Base-by-base conservation (phyloP, 2,329 filamentous ascomycete species). In the Gaeumannomyces sp. region DNA sequence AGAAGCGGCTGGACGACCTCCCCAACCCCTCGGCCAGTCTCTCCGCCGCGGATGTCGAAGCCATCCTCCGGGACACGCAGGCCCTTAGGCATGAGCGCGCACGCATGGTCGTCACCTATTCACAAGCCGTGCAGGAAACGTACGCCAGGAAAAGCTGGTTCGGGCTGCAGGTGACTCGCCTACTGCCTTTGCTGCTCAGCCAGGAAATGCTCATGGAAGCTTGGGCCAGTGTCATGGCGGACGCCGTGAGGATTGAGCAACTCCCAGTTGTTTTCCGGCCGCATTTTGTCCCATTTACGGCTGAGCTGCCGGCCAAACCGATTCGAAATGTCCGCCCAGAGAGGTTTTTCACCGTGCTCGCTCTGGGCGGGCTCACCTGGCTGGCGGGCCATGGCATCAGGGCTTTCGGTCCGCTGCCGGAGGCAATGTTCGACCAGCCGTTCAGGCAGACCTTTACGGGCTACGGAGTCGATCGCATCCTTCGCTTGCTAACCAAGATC, bases 281-380 rank as follows among this genome's bases (percentile, higher is more conserved):
- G 22, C 63, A 27, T 3, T 61, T 65, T 22, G 45, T 65, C 14
- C 67, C 67, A 14, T 68, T 64, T 60, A 66, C 63, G 56, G 64
- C 66, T 33, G 67, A 68, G 64, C 67, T 68, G 27, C 64, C 66
- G 38, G 22, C 63, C n/a, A 29, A 50, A 25, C 65, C 64, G 0
- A 25, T 16, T 25, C 2, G 31, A 11, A n/a, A n/a, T 6, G 14
- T 35, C 4, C 22, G 29, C 25, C 28, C 57, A 4, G 45, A 45
- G 50, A n/a, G 45, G 35, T 5, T 13, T 13, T 11, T 58, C 6
- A 31, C 57, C 25, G 29, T 57, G 61, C 22, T 28, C 0, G 61
- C 19, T 1, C 35, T 63, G 61, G 28, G 11, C 10, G 8, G 11
- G 19, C 22, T 50, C 35, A 16, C 35, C 2, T 38, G 35, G 35